Conservation (phyloP, 129 eudicot species). For the Escallonia herrerae region DNA sequence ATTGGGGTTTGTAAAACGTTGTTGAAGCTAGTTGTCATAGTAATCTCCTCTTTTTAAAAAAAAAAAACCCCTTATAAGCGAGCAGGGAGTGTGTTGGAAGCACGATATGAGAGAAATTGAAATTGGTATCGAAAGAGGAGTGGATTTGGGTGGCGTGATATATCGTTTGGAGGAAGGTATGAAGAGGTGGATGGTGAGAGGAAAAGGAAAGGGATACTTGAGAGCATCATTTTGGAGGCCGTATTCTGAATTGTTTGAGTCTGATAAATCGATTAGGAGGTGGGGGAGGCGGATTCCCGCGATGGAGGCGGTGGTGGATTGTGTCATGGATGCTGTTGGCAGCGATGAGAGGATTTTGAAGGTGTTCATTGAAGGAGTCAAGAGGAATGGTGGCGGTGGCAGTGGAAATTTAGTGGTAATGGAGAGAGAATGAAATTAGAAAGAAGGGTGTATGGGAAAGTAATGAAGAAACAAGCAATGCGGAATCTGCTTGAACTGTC, state of each 20-base stretch:
- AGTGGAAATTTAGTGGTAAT: slow-evolving; percentile 50
- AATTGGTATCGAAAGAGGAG: slow-evolving; percentile 51
- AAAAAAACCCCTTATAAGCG: too few relatives aligned
- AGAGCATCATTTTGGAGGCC: slow-evolving; percentile 90
- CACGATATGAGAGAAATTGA: slow-evolving; percentile 76
- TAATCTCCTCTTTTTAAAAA: too few relatives aligned
- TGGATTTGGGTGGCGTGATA: slow-evolving; percentile 56
- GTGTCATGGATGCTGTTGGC: slow-evolving; percentile 75
- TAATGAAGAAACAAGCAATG: slow-evolving; percentile 82
- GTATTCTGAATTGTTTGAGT: slow-evolving; percentile 51
- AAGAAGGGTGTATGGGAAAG: slow-evolving; percentile 83
- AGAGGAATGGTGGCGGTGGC: slow-evolving; percentile 42
- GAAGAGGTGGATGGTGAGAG: slow-evolving; percentile 76
- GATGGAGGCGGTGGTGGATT: slow-evolving; percentile 57
- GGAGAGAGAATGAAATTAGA: slow-evolving; percentile 84
- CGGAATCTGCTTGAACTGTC: slow-evolving; percentile 53
- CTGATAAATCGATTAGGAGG: slow-evolving; percentile 67
- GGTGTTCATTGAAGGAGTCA: slow-evolving; percentile 57
- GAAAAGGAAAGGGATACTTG: slow-evolving; percentile 68
- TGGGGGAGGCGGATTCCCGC: slow-evolving; percentile 82
- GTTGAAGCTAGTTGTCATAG: too few relatives aligned
- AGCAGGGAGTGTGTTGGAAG: slow-evolving; percentile 31
- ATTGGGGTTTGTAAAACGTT: too few relatives aligned
- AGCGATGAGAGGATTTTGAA: slow-evolving; percentile 72
- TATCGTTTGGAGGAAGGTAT: slow-evolving; percentile 70